These are phyloP conservation scores for Colletotrichum magnum DNA, from an alignment of 2,329 filamentous ascomycete genomes.

Conservation along the genomic window DNA sequence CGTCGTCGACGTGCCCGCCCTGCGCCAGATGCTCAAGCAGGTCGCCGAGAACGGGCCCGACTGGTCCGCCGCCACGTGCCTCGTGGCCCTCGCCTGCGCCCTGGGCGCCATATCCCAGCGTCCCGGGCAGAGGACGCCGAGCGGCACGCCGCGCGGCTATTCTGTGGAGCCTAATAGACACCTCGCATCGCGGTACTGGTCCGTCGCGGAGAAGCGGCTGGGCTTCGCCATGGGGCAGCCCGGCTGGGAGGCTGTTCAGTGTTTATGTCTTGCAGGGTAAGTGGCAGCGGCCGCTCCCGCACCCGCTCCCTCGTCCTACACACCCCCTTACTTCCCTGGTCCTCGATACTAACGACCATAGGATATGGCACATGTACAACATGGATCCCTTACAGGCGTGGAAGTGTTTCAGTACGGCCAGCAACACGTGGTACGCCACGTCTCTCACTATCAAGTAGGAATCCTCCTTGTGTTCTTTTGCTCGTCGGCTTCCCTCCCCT, in stretches of 20 bases:
- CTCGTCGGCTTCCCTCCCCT: too few relatives aligned
- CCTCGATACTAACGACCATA: slow-evolving; percentile 13
- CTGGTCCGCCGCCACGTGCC: slow-evolving; percentile 39
- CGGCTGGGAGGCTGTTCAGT: slow-evolving; percentile 36
- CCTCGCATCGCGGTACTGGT: slow-evolving; percentile 37
- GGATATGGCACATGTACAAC: slow-evolving; percentile 42
- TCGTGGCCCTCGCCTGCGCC: slow-evolving; percentile 38
- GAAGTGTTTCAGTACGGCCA: slow-evolving; percentile 41
- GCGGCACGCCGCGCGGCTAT: slow-evolving; percentile 34
- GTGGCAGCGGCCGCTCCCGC: background rate
- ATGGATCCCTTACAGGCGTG: slow-evolving; percentile 40
- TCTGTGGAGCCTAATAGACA: slow-evolving; percentile 36
- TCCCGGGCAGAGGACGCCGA: slow-evolving; percentile 32
- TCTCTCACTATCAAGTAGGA: slow-evolving; percentile 30
- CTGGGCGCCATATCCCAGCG: slow-evolving; percentile 38
- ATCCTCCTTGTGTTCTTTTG: too few relatives aligned
- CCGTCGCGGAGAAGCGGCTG: slow-evolving; percentile 38
- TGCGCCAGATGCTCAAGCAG: slow-evolving; percentile 38
- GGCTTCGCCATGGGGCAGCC: slow-evolving; percentile 39
- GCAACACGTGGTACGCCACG: slow-evolving; percentile 37
- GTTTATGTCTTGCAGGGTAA: slow-evolving; percentile 39
- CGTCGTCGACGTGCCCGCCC: slow-evolving; percentile 17
- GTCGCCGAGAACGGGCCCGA: slow-evolving; percentile 41
- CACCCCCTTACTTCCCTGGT: too few relatives aligned
- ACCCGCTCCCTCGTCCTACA: background rate